phyloP scores from a whole-genome alignment of 1,284 basidiomycete species.

The Irpex rosettiformis region DNA sequence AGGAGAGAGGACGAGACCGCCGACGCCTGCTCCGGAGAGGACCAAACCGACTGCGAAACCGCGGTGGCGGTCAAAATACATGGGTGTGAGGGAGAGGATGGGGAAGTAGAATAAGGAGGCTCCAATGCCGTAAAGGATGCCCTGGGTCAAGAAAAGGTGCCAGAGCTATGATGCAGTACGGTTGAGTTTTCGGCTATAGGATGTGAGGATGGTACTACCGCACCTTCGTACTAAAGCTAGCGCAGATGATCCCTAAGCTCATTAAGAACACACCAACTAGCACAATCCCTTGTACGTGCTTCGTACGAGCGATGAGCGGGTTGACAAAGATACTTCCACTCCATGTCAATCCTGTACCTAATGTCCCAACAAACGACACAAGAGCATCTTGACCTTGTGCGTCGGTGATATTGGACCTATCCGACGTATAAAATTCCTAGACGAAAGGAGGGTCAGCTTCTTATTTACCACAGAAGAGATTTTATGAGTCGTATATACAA shows the following conservation, averaged over 20 bases:
- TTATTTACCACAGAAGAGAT: too few relatives aligned
- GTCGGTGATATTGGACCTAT: conserved; percentile 32
- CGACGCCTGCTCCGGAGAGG: conserved; percentile 38
- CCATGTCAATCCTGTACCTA: conserved; percentile 44
- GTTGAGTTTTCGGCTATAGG: neutral
- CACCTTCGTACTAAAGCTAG: conserved; percentile 37
- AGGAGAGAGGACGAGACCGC: conserved; percentile 42
- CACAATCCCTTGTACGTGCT: conserved; percentile 35
- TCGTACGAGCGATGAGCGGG: conserved; percentile 34
- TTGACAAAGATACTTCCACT: conserved; percentile 44
- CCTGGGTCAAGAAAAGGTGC: conserved; percentile 43
- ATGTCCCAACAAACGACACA: conserved; percentile 40
- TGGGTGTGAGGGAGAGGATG: conserved; percentile 39
- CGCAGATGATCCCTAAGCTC: conserved; percentile 39
- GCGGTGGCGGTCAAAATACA: conserved; percentile 42
- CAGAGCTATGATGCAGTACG: conserved; percentile 31
- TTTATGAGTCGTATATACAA: too few relatives aligned
- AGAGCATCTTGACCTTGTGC: conserved; percentile 38
- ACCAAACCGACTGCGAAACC: conserved; percentile 44
- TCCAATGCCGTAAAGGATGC: conserved; percentile 40
- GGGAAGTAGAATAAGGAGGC: conserved; percentile 44
- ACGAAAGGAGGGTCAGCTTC: neutral
- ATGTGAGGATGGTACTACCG: neutral
- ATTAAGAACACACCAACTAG: conserved; percentile 36
- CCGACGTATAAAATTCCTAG: conserved; percentile 43